These are phyloP conservation scores for Aspergillus fijiensis DNA, from an alignment of 2,329 filamentous ascomycete genomes.

Conservation along the genomic window DNA sequence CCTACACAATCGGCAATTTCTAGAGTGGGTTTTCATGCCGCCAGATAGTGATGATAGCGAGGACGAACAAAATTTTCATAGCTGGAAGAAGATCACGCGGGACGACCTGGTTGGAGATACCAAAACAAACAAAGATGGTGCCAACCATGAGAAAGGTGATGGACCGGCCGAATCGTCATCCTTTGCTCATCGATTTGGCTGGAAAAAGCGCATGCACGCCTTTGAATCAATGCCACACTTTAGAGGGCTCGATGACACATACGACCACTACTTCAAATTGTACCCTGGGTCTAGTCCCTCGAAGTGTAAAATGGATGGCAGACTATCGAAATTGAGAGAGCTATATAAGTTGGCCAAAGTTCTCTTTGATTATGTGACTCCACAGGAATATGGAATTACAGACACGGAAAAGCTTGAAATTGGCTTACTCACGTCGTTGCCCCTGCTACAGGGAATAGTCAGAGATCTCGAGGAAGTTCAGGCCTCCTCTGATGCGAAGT, in stretches of 20 bases:
- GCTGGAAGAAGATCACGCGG: constrained; percentile 20
- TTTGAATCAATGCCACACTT: constrained; percentile 44
- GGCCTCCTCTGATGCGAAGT: constrained; percentile 88
- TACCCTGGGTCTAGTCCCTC: constrained; percentile 73
- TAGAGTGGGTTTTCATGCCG: constrained; percentile 97
- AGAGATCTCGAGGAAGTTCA: constrained; percentile 96
- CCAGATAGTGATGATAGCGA: constrained; percentile 75
- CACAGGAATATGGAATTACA: constrained; percentile 95
- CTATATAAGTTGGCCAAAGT: constrained; percentile 92
- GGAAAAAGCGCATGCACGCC: constrained; percentile 55
- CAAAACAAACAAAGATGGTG: constrained; percentile 22
- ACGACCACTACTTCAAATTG: constrained; percentile 82
- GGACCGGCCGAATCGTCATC: constrained; percentile 34
- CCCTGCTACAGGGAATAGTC: constrained; percentile 93
- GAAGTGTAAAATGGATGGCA: constrained; percentile 77
- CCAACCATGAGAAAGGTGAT: constrained; percentile 26
- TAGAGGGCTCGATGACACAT: constrained; percentile 52
- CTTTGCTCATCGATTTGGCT: constrained; percentile 44
- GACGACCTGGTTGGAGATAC: constrained; percentile 23
- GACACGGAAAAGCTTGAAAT: constrained; percentile 98
- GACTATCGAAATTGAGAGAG: constrained; percentile 85
- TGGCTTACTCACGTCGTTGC: constrained; percentile 87
- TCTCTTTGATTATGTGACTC: constrained; percentile 96
- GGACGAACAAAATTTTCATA: constrained; percentile 47
- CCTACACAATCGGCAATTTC: constrained; percentile 89